These are phyloP conservation scores for Phytophthora hybrid DNA, from an alignment of 352 stramenopile species.

Conservation along the genomic window DNA sequence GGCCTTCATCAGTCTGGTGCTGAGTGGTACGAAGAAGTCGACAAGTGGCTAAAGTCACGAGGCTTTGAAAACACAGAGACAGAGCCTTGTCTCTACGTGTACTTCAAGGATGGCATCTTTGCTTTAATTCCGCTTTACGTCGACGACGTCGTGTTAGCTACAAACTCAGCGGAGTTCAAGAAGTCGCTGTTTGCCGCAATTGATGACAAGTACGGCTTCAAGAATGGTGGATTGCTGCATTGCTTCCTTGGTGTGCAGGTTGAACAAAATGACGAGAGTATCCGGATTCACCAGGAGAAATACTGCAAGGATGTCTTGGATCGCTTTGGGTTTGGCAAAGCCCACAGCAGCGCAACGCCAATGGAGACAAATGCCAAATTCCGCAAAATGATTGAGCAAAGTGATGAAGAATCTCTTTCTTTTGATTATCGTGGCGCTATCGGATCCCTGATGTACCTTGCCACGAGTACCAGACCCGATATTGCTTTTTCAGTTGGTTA, in stretches of 20 bases:
- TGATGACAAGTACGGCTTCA: neutral
- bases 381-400: neutral
- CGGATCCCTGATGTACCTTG: neutral
- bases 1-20: neutral
- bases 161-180: neutral
- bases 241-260: neutral
- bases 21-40: neutral
- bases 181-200: neutral
- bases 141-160: neutral
- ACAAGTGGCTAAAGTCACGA: neutral
- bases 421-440: neutral
- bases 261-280: neutral
- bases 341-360: neutral
- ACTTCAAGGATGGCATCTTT: neutral
- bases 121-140: neutral
- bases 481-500: neutral
- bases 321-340: neutral
- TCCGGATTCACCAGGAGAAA: neutral
- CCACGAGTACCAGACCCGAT: neutral
- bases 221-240: neutral
- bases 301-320: neutral
- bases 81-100: neutral
- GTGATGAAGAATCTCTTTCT: neutral
- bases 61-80: neutral
- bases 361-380: neutral